These are phyloP conservation scores for Zea luxurians DNA, from an alignment of 176 grass and related monocot genomes.

Conservation along the genomic window DNA sequence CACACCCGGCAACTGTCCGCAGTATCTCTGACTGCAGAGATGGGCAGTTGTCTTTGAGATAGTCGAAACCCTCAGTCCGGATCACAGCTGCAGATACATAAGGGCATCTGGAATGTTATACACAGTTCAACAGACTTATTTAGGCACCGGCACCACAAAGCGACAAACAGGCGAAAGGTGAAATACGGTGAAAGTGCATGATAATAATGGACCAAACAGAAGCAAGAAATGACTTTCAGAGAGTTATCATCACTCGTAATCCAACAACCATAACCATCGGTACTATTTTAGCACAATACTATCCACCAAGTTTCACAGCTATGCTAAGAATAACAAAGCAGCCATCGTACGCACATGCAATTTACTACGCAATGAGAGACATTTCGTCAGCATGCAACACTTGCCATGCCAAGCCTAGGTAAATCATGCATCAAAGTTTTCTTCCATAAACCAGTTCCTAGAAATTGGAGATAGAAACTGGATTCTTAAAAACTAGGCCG, in stretches of 20 bases:
- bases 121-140: constrained; percentile 37
- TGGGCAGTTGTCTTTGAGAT: constrained; percentile 71
- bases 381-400: neutral
- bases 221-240: neutral
- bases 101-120: constrained; percentile 70
- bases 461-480: too few relatives aligned
- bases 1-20: constrained; percentile 57
- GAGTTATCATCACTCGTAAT: neutral
- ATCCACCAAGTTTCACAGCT: neutral
- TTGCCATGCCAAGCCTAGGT: neutral
- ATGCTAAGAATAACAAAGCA: neutral
- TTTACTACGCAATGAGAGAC: neutral
- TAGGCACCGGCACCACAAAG: constrained; percentile 30
- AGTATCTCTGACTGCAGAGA: constrained; percentile 76
- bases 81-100: constrained; percentile 95
- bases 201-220: neutral
- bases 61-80: constrained; percentile 60
- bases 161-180: neutral
- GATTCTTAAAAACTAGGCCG: too few relatives aligned
- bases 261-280: neutral
- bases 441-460: too few relatives aligned
- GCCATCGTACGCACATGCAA: neutral
- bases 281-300: neutral
- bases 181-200: neutral
- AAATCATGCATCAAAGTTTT: too few relatives aligned